Conservation (phyloP, 352 stramenopile genomes). For the Peronospora tabacina region DNA sequence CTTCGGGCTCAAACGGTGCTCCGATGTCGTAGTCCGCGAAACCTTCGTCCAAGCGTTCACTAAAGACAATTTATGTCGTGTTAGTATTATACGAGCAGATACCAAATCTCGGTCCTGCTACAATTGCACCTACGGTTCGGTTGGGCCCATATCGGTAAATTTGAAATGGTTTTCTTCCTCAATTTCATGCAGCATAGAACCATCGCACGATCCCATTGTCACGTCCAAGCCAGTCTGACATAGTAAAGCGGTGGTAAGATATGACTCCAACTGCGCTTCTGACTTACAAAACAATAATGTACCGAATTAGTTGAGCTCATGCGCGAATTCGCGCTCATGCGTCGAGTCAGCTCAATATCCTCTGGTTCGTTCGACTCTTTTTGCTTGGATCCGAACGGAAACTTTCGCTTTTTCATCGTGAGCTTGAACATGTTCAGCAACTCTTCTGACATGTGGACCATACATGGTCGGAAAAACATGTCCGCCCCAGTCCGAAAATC, state of each 20-base stretch:
- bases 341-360: slow-evolving; percentile 60
- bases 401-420: slow-evolving; percentile 84
- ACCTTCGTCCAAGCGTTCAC: slow-evolving; percentile 33
- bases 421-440: slow-evolving; percentile 69
- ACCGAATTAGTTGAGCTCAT: slow-evolving; percentile 50
- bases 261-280: not conserved
- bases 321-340: slow-evolving; percentile 50
- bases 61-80: slow-evolving; percentile 10
- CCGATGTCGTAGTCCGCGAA: slow-evolving; percentile 52
- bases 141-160: slow-evolving; percentile 28
- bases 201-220: slow-evolving; percentile 27
- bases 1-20: slow-evolving; percentile 40
- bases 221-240: slow-evolving; percentile 26
- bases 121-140: slow-evolving; percentile 15
- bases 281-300: slow-evolving; percentile 1
- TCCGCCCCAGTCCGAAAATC: slow-evolving; percentile 27
- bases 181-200: slow-evolving; percentile 28
- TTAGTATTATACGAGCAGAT: not conserved
- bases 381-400: slow-evolving; percentile 44
- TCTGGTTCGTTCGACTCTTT: slow-evolving; percentile 26
- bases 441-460: slow-evolving; percentile 47
- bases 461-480: slow-evolving; percentile 54
- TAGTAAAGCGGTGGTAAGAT: slow-evolving; percentile 6
- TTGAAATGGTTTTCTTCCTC: slow-evolving; percentile 42
- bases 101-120: not conserved